Evolutionary conservation across 139 green algal genomes (phyloP).

Genomic region (Ulvella scutata): DNA sequence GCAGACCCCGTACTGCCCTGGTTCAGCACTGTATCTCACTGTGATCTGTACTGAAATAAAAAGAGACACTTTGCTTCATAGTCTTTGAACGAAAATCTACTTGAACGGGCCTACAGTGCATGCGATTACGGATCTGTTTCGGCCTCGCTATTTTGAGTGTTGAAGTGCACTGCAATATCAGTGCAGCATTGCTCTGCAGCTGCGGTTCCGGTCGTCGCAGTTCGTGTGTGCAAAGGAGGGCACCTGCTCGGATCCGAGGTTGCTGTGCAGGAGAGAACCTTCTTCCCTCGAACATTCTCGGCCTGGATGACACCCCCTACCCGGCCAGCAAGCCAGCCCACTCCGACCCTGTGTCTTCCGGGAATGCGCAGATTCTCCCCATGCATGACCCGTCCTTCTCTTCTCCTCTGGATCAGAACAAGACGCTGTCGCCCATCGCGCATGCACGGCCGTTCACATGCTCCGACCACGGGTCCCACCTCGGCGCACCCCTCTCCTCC

Average conservation of each 20-base stretch:
- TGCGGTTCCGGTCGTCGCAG: neutral
- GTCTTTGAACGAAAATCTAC: too few species aligned
- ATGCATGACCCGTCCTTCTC: neutral
- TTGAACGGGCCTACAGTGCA: too few species aligned
- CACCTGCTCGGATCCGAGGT: neutral
- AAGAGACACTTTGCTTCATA: too few species aligned
- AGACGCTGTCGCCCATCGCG: neutral
- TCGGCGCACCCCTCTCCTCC: neutral
- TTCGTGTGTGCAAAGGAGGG: neutral
- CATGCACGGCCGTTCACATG: neutral
- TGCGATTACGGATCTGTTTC: too few species aligned
- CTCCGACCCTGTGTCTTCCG: neutral
- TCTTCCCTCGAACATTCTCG: neutral
- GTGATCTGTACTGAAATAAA: too few species aligned
- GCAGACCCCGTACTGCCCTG: too few species aligned
- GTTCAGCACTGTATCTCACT: too few species aligned
- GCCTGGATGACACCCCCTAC: neutral
- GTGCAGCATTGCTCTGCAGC: too few species aligned
- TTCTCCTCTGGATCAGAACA: neutral
- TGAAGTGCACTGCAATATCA: too few species aligned
- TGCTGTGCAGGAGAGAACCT: neutral
- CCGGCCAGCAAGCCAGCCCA: neutral
- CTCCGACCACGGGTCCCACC: too few species aligned
- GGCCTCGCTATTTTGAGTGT: too few species aligned
- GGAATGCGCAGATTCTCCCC: neutral